Conservation (phyloP, 2,329 filamentous ascomycete species). For the Beauveria rudraprayagi region DNA sequence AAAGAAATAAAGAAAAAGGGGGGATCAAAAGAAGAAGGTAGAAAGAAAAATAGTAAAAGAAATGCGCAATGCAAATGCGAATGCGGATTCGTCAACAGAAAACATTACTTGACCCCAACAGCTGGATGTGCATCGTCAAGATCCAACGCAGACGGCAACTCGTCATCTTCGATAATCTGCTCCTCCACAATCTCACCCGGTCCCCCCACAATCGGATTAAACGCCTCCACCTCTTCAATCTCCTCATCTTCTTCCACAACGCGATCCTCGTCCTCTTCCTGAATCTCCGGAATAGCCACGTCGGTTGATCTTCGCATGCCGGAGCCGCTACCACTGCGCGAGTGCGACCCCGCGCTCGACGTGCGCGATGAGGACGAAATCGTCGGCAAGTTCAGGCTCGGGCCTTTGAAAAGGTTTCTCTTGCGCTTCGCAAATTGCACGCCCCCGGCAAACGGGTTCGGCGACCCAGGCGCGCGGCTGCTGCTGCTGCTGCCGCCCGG, state of each 20-base stretch:
- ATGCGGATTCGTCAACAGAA: not conserved
- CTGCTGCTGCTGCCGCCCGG: conserved; percentile 25
- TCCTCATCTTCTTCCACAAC: conserved; percentile 45
- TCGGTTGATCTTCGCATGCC: conserved; percentile 61
- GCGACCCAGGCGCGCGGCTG: conserved; percentile 40
- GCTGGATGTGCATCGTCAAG: not conserved
- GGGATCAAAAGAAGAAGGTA: not conserved
- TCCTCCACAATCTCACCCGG: conserved; percentile 39
- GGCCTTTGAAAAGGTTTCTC: conserved; percentile 74
- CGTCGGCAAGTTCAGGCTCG: conserved; percentile 43
- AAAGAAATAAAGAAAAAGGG: not conserved
- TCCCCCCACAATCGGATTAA: conserved; percentile 40
- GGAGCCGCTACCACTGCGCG: conserved; percentile 54
- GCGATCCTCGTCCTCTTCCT: conserved; percentile 51
- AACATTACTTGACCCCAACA: not conserved
- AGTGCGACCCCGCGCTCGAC: conserved; percentile 33
- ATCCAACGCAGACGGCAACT: conserved; percentile 18
- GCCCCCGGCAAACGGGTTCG: conserved; percentile 52
- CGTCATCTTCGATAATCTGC: conserved; percentile 37
- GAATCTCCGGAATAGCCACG: conserved; percentile 48
- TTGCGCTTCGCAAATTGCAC: conserved; percentile 77
- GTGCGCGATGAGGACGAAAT: conserved; percentile 27
- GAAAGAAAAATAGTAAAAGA: not conserved
- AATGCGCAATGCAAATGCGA: not conserved
- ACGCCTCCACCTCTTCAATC: conserved; percentile 51